These are phyloP conservation scores for Candida freyschussii DNA, from an alignment of 1,139 yeast genomes.

Conservation along the genomic window DNA sequence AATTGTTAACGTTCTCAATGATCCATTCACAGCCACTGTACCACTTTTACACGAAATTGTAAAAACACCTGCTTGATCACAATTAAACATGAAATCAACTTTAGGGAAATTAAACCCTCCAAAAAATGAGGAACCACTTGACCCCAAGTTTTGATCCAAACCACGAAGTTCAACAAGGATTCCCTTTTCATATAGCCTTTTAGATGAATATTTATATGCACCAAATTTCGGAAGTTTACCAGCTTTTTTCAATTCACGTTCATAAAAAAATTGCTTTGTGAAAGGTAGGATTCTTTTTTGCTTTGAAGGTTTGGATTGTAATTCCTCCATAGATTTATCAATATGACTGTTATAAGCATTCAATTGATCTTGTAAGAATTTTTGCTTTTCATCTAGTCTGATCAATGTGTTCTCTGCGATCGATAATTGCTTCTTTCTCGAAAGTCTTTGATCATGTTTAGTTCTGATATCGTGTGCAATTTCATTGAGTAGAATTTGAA, in stretches of 20 bases:
- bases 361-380: conserved; percentile 55
- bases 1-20: conserved; percentile 22
- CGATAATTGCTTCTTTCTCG: conserved; percentile 57
- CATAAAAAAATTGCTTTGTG: conserved; percentile 76
- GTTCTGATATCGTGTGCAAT: conserved; percentile 82
- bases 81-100: conserved; percentile 68
- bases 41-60: conserved; percentile 62
- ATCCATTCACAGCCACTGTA: conserved; percentile 24
- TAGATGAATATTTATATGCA: conserved; percentile 75
- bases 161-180: conserved; percentile 58
- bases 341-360: conserved; percentile 65
- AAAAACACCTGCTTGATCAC: conserved; percentile 70
- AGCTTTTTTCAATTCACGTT: conserved; percentile 58
- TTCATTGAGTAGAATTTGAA: conserved; percentile 75
- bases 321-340: conserved; percentile 56
- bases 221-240: conserved; percentile 77
- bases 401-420: conserved; percentile 56
- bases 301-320: conserved; percentile 53
- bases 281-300: conserved; percentile 53
- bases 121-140: conserved; percentile 31
- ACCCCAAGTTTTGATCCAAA: conserved; percentile 34
- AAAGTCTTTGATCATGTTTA: conserved; percentile 63
- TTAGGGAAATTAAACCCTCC: conserved; percentile 57
- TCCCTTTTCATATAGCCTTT: conserved; percentile 69
- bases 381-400: conserved; percentile 58